Evolutionary conservation across 371 early-diverging fungal genomes (phyloP).

Genomic region (Rhizopus sp.): DNA sequence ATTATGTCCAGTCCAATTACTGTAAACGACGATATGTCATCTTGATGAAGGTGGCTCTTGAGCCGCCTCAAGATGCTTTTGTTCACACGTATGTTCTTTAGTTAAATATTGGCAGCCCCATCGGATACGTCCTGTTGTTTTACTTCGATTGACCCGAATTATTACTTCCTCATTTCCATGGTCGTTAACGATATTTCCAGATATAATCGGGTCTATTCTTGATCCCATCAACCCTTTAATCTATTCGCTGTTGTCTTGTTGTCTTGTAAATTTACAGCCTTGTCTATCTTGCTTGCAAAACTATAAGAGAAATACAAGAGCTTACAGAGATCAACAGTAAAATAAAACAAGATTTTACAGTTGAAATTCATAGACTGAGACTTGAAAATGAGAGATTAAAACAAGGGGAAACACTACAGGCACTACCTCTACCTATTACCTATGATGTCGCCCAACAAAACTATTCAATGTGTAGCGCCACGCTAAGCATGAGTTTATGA

Average conservation of each 20-base stretch:
- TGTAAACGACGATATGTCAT: conserved; percentile 2
- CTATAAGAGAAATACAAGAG: background rate
- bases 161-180: background rate
- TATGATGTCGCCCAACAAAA: no score
- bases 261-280: no score
- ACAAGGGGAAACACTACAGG: no score
- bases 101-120: conserved; percentile 2
- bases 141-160: conserved; percentile 3
- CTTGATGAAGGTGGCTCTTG: background rate
- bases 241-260: no score
- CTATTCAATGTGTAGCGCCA: no score
- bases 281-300: no score
- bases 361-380: background rate
- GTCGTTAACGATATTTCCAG: no score
- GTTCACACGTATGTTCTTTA: conserved; percentile 10
- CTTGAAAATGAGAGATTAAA: background rate
- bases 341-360: background rate
- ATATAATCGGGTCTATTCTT: no score
- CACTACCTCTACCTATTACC: no score
- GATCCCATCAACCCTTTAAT: no score
- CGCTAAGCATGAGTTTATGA: no score
- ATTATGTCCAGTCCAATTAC: background rate
- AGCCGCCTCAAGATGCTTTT: conserved; percentile 6
- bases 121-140: conserved; percentile 5
- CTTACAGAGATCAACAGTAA: background rate